These are phyloP conservation scores for Solanum raphanifolium DNA, from an alignment of 257 asterid genomes.

Conservation along the genomic window DNA sequence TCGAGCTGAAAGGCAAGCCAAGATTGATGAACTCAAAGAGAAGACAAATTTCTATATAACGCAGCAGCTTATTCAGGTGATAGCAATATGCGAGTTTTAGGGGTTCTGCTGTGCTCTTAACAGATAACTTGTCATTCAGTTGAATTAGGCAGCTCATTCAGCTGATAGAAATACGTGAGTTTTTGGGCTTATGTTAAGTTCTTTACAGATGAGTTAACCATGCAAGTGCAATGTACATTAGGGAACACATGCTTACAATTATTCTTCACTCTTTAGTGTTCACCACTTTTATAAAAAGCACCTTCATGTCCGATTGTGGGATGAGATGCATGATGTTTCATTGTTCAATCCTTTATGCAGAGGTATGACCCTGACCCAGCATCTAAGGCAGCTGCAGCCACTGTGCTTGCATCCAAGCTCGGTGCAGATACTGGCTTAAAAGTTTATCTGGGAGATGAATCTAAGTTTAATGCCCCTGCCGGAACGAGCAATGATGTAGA, in stretches of 20 bases:
- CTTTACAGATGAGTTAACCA: background rate
- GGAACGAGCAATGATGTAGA: constrained; percentile 56
- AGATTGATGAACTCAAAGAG: constrained; percentile 88
- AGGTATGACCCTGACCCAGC: constrained; percentile 82
- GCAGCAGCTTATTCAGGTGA: constrained; percentile 90
- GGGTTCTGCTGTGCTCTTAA: background rate
- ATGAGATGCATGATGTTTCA: constrained; percentile 8
- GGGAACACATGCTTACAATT: background rate
- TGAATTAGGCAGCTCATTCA: constrained; percentile 17
- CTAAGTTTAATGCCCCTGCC: constrained; percentile 19
- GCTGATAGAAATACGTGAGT: background rate
- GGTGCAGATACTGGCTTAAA: constrained; percentile 71
- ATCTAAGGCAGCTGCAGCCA: constrained; percentile 81
- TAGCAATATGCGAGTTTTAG: background rate
- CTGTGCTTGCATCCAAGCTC: constrained; percentile 70
- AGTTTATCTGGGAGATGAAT: constrained; percentile 39
- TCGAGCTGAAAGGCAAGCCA: constrained; percentile 74
- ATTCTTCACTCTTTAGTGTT: background rate
- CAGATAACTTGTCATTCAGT: background rate
- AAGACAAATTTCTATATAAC: constrained; percentile 74
- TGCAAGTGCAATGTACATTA: background rate
- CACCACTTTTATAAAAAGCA: background rate
- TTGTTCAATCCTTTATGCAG: constrained; percentile 32
- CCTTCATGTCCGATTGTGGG: background rate
- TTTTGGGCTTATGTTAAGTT: background rate